Conservation (phyloP, 2,329 filamentous ascomycete genomes). For the Madurella mycetomatis region DNA sequence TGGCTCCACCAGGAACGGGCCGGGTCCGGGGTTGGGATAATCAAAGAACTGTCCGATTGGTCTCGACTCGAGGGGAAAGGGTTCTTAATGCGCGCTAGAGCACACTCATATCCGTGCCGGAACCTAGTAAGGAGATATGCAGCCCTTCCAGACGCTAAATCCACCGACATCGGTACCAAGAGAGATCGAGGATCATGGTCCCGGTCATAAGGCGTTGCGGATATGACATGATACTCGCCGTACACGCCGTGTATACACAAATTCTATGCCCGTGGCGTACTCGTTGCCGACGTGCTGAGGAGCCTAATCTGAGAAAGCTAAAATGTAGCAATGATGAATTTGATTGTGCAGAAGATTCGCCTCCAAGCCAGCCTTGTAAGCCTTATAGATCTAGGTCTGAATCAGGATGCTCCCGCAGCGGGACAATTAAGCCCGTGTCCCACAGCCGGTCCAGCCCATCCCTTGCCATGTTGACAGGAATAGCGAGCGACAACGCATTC, state of each 20-base stretch:
- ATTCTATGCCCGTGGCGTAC: too few relatives aligned
- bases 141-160: too few relatives aligned
- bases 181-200: too few relatives aligned
- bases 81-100: neutral
- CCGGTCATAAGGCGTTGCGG: too few relatives aligned
- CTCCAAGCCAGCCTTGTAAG: too few relatives aligned
- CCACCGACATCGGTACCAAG: too few relatives aligned
- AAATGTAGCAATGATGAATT: neutral
- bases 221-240: too few relatives aligned
- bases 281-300: too few relatives aligned
- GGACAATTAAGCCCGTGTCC: slow-evolving; percentile 9
- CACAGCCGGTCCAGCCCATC: slow-evolving; percentile 23
- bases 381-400: slow-evolving; percentile 24
- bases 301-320: neutral
- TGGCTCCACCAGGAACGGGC: slow-evolving; percentile 1
- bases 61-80: neutral
- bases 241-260: too few relatives aligned
- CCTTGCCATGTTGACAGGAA: slow-evolving; percentile 33
- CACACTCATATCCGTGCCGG: neutral
- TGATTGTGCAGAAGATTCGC: neutral
- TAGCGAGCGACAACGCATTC: slow-evolving; percentile 33
- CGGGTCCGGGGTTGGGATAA: slow-evolving; percentile 1
- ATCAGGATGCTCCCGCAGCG: neutral
- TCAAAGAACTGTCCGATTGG: slow-evolving; percentile 14
- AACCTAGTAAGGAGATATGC: too few relatives aligned